Conservation (phyloP, 441 rosid species). For the Euphorbia corollata region DNA sequence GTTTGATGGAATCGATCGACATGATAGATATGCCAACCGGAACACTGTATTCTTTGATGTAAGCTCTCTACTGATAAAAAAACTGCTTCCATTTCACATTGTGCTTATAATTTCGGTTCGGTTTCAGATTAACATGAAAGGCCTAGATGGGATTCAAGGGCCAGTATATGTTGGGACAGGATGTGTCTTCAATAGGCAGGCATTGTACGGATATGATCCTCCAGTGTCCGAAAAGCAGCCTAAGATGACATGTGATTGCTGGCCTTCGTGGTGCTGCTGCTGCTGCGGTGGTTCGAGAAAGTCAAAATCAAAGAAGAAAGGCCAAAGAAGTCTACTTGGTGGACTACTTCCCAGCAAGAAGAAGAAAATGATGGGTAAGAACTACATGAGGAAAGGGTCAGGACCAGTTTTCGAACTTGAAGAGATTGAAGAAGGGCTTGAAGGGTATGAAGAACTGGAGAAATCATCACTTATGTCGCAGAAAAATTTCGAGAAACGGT, state of each 20-base stretch:
- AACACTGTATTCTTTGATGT: slow-evolving; percentile 85
- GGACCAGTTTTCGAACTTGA: slow-evolving; percentile 57
- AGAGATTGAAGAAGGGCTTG: slow-evolving; percentile 81
- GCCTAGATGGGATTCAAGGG: slow-evolving; percentile 85
- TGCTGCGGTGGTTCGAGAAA: slow-evolving; percentile 80
- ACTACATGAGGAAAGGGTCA: slow-evolving; percentile 55
- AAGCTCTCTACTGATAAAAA: slow-evolving; percentile 19
- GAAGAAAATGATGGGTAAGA: slow-evolving; percentile 55
- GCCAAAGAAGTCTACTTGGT: slow-evolving; percentile 41
- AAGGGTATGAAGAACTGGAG: slow-evolving; percentile 82
- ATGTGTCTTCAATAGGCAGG: slow-evolving; percentile 72
- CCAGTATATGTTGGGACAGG: slow-evolving; percentile 94
- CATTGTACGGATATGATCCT: slow-evolving; percentile 79
- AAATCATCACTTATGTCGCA: slow-evolving; percentile 81
- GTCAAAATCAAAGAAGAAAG: slow-evolving; percentile 65
- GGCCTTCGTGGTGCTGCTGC: slow-evolving; percentile 84
- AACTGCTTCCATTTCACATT: too few relatives aligned
- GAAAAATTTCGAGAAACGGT: slow-evolving; percentile 78
- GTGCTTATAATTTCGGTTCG: not conserved
- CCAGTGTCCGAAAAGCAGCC: slow-evolving; percentile 60
- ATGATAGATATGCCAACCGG: slow-evolving; percentile 82
- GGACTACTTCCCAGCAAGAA: slow-evolving; percentile 46
- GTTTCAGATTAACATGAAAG: slow-evolving; percentile 76
- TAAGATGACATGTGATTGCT: slow-evolving; percentile 87
- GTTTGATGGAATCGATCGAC: slow-evolving; percentile 79